Evolutionary conservation across 2,329 filamentous ascomycete species (phyloP), one percentile per base, ranked within the genome.

Genomic region (Rutstroemia sydowiana): DNA sequence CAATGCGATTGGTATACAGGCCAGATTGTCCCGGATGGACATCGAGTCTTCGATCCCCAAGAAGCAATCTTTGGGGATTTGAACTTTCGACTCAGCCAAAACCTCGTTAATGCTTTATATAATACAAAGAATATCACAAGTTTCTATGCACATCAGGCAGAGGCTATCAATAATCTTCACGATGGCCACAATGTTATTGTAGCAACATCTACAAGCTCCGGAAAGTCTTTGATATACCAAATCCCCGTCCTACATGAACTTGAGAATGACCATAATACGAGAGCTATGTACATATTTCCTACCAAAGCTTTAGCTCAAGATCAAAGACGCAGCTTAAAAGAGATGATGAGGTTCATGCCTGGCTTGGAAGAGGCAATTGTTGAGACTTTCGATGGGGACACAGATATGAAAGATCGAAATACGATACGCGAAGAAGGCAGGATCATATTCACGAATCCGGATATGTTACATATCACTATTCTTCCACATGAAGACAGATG

Each of bases 181-280:
- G 79, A 85, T 3, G 92, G 90, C 0, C 79, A 85, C 34, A 84
- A 96, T 66, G 89, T 97, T 13, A 92, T 98, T 47, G 85, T 98
- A 1, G 85, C 91, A 1, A 98, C 93, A 0, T 95, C 92, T 0
- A 98, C 93, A 0, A 95, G 88, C 65, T 98, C 93, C 1, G 93
- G 93, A 10, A 98, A 98, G 68, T 96, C 90, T 5, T 73, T 98
- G n/a, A 96, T 98, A 55, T 98, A 97, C 64, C 93, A 98, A 64
- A 78, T 98, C 14, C 93, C 93, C 0, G 89, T 98, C 41, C 71
- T 98, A 10, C 83, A 95, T 64, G 86, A 88, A 45, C 72, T 98
- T 2, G 92, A 98, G 67, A 74, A 81, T 48, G 87, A 97, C 62
- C 72, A 69, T 2, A 75, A 84, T 51, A 87, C 88, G 8, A 77